phyloP scores from a whole-genome alignment of 2,329 filamentous ascomycete genomes.

The Juglanconis sp. region DNA sequence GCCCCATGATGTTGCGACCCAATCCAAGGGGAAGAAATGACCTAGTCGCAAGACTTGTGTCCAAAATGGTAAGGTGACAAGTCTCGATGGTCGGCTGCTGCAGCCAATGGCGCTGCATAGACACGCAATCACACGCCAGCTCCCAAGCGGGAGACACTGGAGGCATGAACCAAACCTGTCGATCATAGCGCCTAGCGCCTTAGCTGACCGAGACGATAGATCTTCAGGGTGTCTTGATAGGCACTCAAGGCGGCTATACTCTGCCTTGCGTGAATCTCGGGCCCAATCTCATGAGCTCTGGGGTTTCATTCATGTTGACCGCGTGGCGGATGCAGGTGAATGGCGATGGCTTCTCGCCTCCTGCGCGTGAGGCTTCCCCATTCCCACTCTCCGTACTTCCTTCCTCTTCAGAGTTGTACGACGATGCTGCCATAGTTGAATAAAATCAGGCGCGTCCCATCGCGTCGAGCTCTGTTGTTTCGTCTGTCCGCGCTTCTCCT shows the following conservation, averaged over 20 bases:
- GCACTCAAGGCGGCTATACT: neutral
- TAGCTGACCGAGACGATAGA: neutral
- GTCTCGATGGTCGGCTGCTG: neutral
- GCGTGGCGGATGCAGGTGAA: neutral
- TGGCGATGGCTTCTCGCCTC: neutral
- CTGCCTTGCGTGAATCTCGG: neutral
- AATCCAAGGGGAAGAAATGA: neutral
- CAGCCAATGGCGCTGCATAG: conserved; percentile 7
- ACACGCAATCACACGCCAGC: conserved; percentile 6
- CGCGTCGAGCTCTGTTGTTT: neutral
- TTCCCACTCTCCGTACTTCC: neutral
- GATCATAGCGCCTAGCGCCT: conserved; percentile 1
- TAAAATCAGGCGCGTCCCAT: neutral
- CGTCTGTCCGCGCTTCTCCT: neutral
- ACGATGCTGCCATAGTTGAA: neutral
- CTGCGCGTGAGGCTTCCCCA: neutral
- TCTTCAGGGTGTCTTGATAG: neutral
- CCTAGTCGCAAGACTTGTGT: neutral
- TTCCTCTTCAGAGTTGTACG: neutral
- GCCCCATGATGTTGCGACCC: no score
- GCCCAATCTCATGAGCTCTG: neutral
- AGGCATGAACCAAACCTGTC: neutral
- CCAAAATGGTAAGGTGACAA: conserved; percentile 10
- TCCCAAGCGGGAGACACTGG: neutral
- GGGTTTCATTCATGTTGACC: neutral